phyloP scores from a whole-genome alignment of 495 filamentous ascomycete species.

The Hyphodiscus hymeniophilus region DNA sequence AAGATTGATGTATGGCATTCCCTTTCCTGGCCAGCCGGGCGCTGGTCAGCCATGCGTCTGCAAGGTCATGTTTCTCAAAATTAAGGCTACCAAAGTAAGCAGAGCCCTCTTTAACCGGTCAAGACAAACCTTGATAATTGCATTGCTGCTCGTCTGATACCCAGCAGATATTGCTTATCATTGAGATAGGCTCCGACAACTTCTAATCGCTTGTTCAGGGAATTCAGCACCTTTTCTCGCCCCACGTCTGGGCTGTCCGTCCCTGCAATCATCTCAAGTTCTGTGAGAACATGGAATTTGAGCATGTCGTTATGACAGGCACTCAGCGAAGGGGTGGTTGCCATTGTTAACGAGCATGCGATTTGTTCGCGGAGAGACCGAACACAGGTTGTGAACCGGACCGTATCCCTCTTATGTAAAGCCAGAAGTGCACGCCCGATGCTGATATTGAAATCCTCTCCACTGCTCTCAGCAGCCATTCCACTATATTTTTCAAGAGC shows the following conservation, averaged over 20 bases:
- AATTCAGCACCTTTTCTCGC: slow-evolving; percentile 40
- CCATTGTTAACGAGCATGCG: slow-evolving; percentile 61
- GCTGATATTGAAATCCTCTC: slow-evolving; percentile 73
- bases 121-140: slow-evolving; percentile 30
- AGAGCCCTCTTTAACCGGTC: slow-evolving; percentile 9
- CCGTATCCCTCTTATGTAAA: slow-evolving; percentile 45
- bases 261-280: slow-evolving; percentile 72
- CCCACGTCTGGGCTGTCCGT: slow-evolving; percentile 20
- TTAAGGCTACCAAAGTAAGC: slow-evolving; percentile 27
- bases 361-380: slow-evolving; percentile 59
- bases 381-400: slow-evolving; percentile 51
- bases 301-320: slow-evolving; percentile 75
- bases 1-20: slow-evolving; percentile 73
- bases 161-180: slow-evolving; percentile 93
- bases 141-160: slow-evolving; percentile 80
- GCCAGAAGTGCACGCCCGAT: slow-evolving; percentile 65
- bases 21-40: slow-evolving; percentile 81
- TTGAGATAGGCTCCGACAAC: slow-evolving; percentile 76
- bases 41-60: slow-evolving; percentile 77
- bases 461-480: slow-evolving; percentile 38
- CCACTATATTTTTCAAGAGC: slow-evolving; percentile 62
- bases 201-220: slow-evolving; percentile 68
- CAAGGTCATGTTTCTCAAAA: slow-evolving; percentile 59
- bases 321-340: slow-evolving; percentile 68
- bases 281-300: slow-evolving; percentile 76